phyloP scores from a whole-genome alignment of 805 yeast genomes.

The Lipomyces lipofer region DNA sequence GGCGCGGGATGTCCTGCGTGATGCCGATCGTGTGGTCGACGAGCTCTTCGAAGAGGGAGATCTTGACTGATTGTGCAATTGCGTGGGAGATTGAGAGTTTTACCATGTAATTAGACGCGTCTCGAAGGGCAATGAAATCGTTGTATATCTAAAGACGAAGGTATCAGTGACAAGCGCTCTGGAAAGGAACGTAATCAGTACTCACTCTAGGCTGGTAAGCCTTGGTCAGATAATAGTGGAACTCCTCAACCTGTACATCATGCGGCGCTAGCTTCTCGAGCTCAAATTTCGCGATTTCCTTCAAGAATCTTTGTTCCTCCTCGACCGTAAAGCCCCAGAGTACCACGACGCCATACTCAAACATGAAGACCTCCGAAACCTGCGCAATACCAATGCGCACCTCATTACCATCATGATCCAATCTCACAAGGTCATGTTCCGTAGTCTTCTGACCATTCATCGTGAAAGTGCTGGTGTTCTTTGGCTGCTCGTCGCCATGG shows the following conservation, averaged over 20 bases:
- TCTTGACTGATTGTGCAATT: constrained; percentile 91
- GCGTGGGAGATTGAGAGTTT: constrained; percentile 95
- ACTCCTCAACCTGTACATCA: constrained; percentile 92
- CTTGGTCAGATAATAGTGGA: constrained; percentile 90
- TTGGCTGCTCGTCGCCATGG: constrained; percentile 11
- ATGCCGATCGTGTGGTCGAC: constrained; percentile 97
- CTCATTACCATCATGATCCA: constrained; percentile 95
- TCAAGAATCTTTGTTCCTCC: constrained; percentile 79
- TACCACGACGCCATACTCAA: constrained; percentile 96
- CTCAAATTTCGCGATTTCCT: constrained; percentile 84
- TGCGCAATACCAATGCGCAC: constrained; percentile 75
- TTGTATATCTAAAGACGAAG: constrained; percentile 82
- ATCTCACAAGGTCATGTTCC: constrained; percentile 50
- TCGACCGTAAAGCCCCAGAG: constrained; percentile 90
- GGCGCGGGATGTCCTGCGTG: constrained; percentile 95
- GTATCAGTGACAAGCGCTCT: no score
- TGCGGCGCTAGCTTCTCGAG: constrained; percentile 87
- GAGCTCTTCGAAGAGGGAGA: constrained; percentile 90
- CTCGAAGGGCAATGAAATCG: constrained; percentile 90
- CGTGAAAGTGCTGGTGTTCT: not conserved
- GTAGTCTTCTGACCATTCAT: constrained; percentile 11
- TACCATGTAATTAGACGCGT: constrained; percentile 85
- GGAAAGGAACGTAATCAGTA: constrained; percentile 44
- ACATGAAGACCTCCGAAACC: constrained; percentile 77
- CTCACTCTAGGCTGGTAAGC: constrained; percentile 80